Evolutionary conservation across 352 stramenopile genomes (phyloP).

Genomic region (Thraustotheca clavata): DNA sequence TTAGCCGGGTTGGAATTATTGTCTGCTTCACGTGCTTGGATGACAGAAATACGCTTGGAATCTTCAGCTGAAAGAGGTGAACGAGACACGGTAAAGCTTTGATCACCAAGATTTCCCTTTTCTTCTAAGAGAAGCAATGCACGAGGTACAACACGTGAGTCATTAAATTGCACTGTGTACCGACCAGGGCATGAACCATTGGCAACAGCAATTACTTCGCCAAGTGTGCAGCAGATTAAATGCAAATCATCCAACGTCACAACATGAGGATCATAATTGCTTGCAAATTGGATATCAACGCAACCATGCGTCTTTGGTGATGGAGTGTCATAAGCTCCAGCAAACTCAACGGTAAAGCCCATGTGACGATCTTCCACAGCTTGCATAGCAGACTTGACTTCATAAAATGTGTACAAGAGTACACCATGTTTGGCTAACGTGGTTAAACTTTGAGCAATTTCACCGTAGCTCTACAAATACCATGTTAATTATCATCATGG

Average conservation of each 20-base stretch:
- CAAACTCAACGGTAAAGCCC: conserved; percentile 38
- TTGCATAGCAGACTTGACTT: conserved; percentile 61
- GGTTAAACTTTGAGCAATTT: conserved; percentile 36
- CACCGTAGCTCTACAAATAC: conserved; percentile 46
- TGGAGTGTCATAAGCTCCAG: conserved; percentile 54
- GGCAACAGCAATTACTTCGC: conserved; percentile 65
- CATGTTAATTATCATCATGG: neutral
- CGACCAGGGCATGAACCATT: conserved; percentile 31
- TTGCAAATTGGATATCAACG: conserved; percentile 35
- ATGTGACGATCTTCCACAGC: conserved; percentile 31
- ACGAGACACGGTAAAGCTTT: neutral
- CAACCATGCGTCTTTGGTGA: conserved; percentile 58
- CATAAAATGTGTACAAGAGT: conserved; percentile 67
- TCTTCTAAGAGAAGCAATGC: conserved; percentile 35
- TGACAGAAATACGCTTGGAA: neutral
- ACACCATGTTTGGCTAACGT: conserved; percentile 46
- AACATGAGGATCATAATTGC: conserved; percentile 10
- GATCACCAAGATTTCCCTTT: neutral
- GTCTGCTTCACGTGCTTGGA: neutral
- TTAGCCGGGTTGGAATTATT: conserved; percentile 8
- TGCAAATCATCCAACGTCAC: conserved; percentile 37
- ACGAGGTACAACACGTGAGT: conserved; percentile 38
- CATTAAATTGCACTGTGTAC: conserved; percentile 72
- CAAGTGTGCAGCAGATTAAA: conserved; percentile 55
- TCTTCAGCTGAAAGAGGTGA: neutral